phyloP scores from a whole-genome alignment of 345 rosid species.

The Xanthoceras sorbifolium region DNA sequence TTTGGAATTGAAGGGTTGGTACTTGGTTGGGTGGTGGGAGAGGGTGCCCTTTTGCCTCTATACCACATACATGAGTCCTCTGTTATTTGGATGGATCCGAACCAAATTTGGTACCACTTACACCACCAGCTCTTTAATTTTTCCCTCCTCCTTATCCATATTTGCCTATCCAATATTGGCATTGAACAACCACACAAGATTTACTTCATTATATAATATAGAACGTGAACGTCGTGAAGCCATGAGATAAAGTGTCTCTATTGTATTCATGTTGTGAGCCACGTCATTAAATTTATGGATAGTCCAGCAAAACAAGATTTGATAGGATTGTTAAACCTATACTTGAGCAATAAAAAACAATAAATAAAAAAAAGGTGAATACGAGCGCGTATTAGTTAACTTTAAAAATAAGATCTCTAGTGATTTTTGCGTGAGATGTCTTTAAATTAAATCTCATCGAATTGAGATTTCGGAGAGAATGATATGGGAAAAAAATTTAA shows the following conservation, averaged over 20 bases:
- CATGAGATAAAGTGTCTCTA: not conserved
- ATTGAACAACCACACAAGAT: not conserved
- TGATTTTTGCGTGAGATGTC: no score
- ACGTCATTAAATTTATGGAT: not conserved
- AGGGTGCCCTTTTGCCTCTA: not conserved
- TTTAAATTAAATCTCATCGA: no score
- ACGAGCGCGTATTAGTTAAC: no score
- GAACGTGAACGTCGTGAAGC: no score
- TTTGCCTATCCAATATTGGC: not conserved
- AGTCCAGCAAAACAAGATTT: not conserved
- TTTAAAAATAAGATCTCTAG: no score
- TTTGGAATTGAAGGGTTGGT: not conserved
- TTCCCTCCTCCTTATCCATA: not conserved
- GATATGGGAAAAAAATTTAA: no score
- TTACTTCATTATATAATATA: no score
- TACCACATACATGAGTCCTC: not conserved
- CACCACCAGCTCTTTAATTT: not conserved
- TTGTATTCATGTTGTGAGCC: not conserved
- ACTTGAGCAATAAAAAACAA: no score
- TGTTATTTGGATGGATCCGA: not conserved
- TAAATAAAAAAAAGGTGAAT: no score
- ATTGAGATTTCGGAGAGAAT: no score
- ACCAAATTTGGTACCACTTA: slow-evolving; percentile 3
- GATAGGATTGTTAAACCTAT: no score
- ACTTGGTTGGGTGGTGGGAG: no score